phyloP scores from a whole-genome alignment of 2,329 filamentous ascomycete species.

The Beauveria bassiana region DNA sequence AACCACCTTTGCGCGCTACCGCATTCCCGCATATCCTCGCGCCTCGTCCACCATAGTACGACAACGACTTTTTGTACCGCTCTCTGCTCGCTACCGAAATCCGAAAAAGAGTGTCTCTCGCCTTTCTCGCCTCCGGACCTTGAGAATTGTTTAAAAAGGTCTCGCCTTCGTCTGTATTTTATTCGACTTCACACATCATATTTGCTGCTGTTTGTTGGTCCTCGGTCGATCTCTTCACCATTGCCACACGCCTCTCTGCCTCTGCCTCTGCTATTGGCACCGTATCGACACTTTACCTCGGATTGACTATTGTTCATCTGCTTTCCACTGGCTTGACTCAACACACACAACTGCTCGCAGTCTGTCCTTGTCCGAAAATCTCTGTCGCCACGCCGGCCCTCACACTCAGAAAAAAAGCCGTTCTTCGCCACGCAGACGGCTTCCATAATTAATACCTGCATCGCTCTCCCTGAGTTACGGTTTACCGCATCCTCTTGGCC shows the following conservation, averaged over 20 bases:
- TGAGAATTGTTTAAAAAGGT: background rate
- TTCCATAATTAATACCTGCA: background rate
- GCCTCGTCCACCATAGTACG: background rate
- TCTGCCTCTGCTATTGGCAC: background rate
- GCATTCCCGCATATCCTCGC: background rate
- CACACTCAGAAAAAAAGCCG: background rate
- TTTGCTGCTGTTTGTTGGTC: background rate
- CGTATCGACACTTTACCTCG: background rate
- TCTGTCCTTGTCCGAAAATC: background rate
- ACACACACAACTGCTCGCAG: background rate
- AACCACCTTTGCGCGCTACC: background rate
- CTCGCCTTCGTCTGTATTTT: slow-evolving; percentile 14
- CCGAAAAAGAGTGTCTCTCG: background rate
- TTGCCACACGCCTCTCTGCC: background rate
- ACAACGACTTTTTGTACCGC: background rate
- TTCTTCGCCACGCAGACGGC: background rate
- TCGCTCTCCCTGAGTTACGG: background rate
- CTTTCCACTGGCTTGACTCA: background rate
- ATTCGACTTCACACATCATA: background rate
- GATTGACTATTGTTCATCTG: background rate
- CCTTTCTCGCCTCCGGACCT: background rate
- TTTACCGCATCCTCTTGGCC: background rate
- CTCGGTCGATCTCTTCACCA: background rate
- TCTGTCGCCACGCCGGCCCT: background rate
- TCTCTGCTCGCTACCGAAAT: background rate